These are phyloP conservation scores for Isatis lusitanica DNA, from an alignment of 441 rosid genomes.

Conservation along the genomic window DNA sequence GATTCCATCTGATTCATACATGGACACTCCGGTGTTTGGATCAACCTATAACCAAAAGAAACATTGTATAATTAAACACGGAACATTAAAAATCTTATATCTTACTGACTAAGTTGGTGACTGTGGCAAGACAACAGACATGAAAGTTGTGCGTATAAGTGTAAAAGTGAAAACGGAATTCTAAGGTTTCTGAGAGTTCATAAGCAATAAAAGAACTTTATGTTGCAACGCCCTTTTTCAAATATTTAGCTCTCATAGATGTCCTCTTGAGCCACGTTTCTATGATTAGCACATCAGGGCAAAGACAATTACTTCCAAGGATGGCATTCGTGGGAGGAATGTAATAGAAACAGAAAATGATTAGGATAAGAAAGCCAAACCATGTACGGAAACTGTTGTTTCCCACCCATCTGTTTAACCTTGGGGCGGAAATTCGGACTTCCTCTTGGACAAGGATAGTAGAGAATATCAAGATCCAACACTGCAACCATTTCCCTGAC, in stretches of 20 bases:
- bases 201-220: not conserved
- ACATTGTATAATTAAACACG: not conserved
- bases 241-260: not conserved
- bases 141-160: not conserved
- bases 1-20: conserved; percentile 94
- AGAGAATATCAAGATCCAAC: conserved; percentile 87
- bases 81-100: not conserved
- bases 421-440: conserved; percentile 89
- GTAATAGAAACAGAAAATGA: not conserved
- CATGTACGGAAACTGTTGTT: conserved; percentile 91
- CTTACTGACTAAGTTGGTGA: not conserved
- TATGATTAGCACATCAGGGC: not conserved
- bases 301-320: not conserved
- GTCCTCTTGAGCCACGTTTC: conserved; percentile 3
- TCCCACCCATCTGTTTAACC: conserved; percentile 82
- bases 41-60: conserved; percentile 64
- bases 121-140: not conserved
- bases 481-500: conserved; percentile 90
- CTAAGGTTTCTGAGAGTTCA: not conserved
- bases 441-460: conserved; percentile 87
- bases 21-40: conserved; percentile 89
- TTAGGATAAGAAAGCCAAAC: conserved; percentile 47
- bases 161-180: not conserved
- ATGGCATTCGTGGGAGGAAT: not conserved
- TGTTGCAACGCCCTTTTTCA: not conserved